These are phyloP conservation scores for Malus hybrid DNA, from an alignment of 331 rosid species.

Conservation along the genomic window DNA sequence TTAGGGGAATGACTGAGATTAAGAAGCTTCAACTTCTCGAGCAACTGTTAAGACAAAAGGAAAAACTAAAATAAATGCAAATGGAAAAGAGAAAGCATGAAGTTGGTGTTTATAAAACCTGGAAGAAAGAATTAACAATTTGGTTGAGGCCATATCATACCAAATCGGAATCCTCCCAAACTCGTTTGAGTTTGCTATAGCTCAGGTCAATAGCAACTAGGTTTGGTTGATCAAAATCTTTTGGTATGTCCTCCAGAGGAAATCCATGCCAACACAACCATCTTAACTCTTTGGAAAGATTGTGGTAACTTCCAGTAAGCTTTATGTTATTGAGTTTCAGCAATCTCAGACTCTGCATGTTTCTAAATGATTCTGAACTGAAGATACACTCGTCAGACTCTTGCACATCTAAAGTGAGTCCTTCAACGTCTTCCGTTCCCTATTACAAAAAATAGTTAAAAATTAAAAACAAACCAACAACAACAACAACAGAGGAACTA, in stretches of 20 bases:
- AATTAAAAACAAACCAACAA: too few relatives aligned
- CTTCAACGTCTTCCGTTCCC: background rate
- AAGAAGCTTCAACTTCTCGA: too few relatives aligned
- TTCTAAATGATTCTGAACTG: background rate
- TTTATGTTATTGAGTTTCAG: conserved; percentile 3
- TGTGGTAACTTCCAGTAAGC: background rate
- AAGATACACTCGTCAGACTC: background rate
- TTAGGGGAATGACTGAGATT: too few relatives aligned
- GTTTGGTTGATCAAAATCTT: background rate
- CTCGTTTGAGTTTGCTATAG: conserved; percentile 10
- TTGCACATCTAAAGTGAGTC: background rate
- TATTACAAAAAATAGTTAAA: too few relatives aligned
- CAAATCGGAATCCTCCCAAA: conserved; percentile 9
- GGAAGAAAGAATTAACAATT: too few relatives aligned
- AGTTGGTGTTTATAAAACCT: too few relatives aligned
- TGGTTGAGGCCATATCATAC: background rate
- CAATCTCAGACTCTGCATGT: conserved; percentile 14
- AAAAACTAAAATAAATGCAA: too few relatives aligned
- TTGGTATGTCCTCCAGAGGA: conserved; percentile 13
- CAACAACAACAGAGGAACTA: too few relatives aligned
- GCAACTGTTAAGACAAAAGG: too few relatives aligned
- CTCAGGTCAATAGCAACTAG: conserved; percentile 15
- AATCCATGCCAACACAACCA: conserved; percentile 35
- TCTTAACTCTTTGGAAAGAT: conserved; percentile 9
- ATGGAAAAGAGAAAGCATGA: too few relatives aligned